Base-by-base conservation (phyloP, 2,329 filamentous ascomycete genomes). In the Alternaria longipes region DNA sequence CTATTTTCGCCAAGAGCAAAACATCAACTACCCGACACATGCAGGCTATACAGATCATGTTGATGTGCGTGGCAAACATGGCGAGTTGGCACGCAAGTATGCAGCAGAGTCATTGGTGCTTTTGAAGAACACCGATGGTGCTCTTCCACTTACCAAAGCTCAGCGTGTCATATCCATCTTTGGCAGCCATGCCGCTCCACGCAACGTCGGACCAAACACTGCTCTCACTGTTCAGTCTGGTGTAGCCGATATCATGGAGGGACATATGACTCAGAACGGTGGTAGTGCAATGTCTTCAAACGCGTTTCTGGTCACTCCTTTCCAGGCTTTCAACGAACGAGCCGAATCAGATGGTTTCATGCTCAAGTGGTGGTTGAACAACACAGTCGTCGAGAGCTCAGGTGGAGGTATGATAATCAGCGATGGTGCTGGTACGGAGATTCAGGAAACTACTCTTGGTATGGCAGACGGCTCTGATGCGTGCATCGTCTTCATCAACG, bases 111-210 rank as follows among this genome's bases (percentile, higher is more conserved):
- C 34, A 16, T 36, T 36, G 34, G 75, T 77, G 1, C 51, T 79
- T 34, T 62, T 84, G 20, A 84, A 84, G 68, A 86, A 87, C 55
- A 72, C 84, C 20, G 83, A 86, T 47, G 81, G 87, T 4, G 80
- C 82, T 1, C 63, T 87, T 3, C 85, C 85, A 0, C 70, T 86
- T 28, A 60, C 5, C 67, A 84, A 53, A 81, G 81, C 49, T 30
- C 52, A 55, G 20, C 49, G 53, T 56, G 16, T 56, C 7, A 38
- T 50, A 8, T 38, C 47, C 16, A 20, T 51, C 5, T 36, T 36
- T 11, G 32, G 32, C 8, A 40, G 50, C 18, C 34, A 56, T 5
- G 59, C 59, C 41, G 63, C 56, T 18, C 63, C 59, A 6, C 36
- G 36, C 16, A 38, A 38, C 16, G 36, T 38, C 16, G 36, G 36